A percentile compares a stretch with the other conserved stretches of the same genome.
Evolutionary conservation across 2,329 filamentous ascomycete species (phyloP).

Genomic region (Fusarium clavum): DNA sequence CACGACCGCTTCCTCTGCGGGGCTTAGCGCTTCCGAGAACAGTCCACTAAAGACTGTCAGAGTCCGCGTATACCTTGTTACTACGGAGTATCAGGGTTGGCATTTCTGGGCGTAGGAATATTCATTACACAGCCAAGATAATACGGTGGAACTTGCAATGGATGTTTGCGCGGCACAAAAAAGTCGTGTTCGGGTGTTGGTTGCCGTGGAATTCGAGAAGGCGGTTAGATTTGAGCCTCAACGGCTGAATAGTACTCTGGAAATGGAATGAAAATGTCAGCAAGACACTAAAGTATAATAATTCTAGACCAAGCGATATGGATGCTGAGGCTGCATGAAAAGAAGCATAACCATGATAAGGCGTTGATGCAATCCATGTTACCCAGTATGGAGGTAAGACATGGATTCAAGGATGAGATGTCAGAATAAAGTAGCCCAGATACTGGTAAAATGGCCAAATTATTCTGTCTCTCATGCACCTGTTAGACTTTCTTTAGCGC

Average conservation of each 20-base stretch:
- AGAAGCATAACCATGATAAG: background rate
- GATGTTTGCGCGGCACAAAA: background rate
- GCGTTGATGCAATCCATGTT: background rate
- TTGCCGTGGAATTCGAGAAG: slow-evolving; percentile 28
- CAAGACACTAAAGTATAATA: slow-evolving; percentile 8
- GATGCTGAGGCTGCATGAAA: background rate
- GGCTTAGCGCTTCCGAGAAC: slow-evolving; percentile 23
- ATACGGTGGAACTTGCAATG: background rate
- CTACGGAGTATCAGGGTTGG: slow-evolving; percentile 11
- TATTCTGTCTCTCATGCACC: background rate
- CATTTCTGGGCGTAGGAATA: slow-evolving; percentile 17
- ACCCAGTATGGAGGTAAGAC: background rate
- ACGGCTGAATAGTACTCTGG: background rate
- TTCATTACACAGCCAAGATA: slow-evolving; percentile 31
- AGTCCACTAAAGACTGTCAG: slow-evolving; percentile 6
- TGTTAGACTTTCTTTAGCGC: background rate
- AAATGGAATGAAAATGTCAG: slow-evolving; percentile 5
- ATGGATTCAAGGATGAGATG: background rate
- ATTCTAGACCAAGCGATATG: background rate
- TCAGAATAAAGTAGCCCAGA: background rate
- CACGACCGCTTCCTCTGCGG: slow-evolving; percentile 27
- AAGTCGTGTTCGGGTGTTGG: slow-evolving; percentile 10
- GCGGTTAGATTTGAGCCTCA: slow-evolving; percentile 16
- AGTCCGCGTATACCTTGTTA: background rate
- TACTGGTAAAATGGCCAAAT: background rate